Evolutionary conservation across 2,329 filamentous ascomycete species (phyloP).

Genomic region (Neospermospora avenae): DNA sequence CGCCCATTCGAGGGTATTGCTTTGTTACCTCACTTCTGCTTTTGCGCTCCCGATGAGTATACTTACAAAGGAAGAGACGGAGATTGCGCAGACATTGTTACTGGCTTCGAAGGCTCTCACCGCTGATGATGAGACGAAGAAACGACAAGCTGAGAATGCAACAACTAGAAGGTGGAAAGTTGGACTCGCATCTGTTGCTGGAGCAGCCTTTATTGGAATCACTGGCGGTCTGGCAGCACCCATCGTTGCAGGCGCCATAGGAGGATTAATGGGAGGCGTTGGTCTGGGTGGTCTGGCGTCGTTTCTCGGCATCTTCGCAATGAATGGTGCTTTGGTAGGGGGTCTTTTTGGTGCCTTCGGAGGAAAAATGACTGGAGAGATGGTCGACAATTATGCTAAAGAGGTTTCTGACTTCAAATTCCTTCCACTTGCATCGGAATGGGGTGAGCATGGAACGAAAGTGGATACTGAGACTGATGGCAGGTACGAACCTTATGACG

Average conservation of each 20-base stretch:
- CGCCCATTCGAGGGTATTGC: constrained; percentile 66
- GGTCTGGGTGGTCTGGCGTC: constrained; percentile 82
- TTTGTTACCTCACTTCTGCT: constrained; percentile 65
- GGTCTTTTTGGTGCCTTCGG: constrained; percentile 88
- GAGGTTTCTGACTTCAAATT: constrained; percentile 83
- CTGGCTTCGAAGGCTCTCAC: constrained; percentile 64
- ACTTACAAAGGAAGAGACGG: constrained; percentile 67
- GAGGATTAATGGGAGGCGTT: constrained; percentile 78
- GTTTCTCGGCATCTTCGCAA: constrained; percentile 81
- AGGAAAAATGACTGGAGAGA: constrained; percentile 72
- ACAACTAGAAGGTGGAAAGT: constrained; percentile 80
- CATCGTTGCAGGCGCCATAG: constrained; percentile 80
- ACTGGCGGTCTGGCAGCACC: constrained; percentile 90
- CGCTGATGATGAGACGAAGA: constrained; percentile 72
- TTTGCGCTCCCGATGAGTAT: constrained; percentile 59
- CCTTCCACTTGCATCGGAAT: constrained; percentile 60
- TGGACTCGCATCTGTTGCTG: constrained; percentile 79
- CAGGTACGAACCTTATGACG: not conserved
- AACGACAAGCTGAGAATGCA: constrained; percentile 66
- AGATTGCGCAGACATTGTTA: constrained; percentile 72
- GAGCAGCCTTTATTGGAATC: constrained; percentile 84
- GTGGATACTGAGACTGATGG: constrained; percentile 36
- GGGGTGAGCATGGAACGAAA: constrained; percentile 27
- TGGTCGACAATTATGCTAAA: constrained; percentile 83
- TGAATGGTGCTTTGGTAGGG: constrained; percentile 81